Evolutionary conservation across 208 protist species (phyloP), one percentile per base, ranked within the genome.

Genomic region (Crithidia brevicula): DNA sequence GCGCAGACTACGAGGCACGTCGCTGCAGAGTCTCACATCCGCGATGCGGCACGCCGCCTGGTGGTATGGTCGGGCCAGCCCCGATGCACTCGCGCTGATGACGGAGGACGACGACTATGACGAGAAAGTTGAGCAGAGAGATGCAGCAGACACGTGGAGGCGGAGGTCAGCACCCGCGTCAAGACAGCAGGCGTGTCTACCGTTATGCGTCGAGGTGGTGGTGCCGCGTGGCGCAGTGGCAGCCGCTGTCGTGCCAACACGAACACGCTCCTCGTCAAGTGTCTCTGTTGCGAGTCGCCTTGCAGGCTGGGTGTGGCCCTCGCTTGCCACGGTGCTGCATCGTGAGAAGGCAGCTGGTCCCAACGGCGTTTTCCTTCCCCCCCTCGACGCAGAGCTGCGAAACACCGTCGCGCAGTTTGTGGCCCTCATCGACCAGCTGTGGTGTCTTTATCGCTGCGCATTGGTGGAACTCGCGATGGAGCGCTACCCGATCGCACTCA

Each of bases 401-500:
- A 8, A 6, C 10, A 20, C 65, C 11, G 54, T 28, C 8, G 27
- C 5, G 28, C 42, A 57, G 36, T 72, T 63, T 40, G 34, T 57
- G 25, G 9, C 27, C 27, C 45, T 63, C 22, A 23, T 71, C 5
- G 53, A 63, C 49, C 54, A 47, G 40, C 33, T 62, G 43, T 63
- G 65, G 34, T 50, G 43, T 27, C 15, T 47, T 27, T 45, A 34
- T 18, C 54, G 40, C 22, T 71, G 60, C 36, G 51, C 59, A 43
- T 5, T 74, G 58, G 57, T 61, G 60, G 58, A 68, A 43, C 42
- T 62, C n/a, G 38, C 25, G 25, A 25, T 68, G 23, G 69, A 67
- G 52, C 43, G 60, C 34, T 58, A 45, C 52, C 49, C 49, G 5
- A 2, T 62, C 3, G 42, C 30, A 15, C 30, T 67, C 20, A 49